Conservation (phyloP, 257 asterid species). For the Ilex asprella region DNA sequence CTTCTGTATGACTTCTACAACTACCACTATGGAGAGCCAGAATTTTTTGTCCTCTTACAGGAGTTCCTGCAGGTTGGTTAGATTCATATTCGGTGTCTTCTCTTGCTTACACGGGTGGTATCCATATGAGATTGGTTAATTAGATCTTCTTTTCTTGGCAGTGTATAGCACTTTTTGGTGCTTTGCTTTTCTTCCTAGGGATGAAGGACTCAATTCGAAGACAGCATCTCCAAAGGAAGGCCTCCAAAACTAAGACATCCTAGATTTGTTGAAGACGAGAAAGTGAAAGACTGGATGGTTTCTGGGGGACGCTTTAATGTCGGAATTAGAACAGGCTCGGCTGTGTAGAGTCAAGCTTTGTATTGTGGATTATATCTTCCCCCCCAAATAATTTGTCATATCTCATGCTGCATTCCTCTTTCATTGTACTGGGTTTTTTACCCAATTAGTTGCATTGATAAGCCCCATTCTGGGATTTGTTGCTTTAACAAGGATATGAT, state of each 20-base stretch:
- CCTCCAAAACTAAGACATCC: constrained; percentile 51
- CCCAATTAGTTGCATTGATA: too few species aligned
- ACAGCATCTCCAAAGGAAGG: constrained; percentile 57
- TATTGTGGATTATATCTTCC: too few species aligned
- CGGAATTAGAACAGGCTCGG: too few species aligned
- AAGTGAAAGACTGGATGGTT: constrained; percentile 10
- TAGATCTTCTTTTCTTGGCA: constrained; percentile 25
- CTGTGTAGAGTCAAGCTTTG: too few species aligned
- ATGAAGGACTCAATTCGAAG: constrained; percentile 64
- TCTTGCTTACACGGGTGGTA: neutral
- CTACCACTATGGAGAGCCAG: constrained; percentile 37
- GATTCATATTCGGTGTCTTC: neutral
- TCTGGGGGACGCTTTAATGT: neutral
- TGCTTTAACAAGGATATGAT: too few species aligned
- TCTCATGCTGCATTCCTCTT: too few species aligned
- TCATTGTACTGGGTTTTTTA: too few species aligned
- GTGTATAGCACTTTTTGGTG: constrained; percentile 64
- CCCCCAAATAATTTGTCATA: too few species aligned
- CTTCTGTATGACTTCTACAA: constrained; percentile 59
- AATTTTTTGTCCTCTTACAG: constrained; percentile 33
- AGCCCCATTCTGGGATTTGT: too few species aligned
- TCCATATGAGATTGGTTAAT: neutral
- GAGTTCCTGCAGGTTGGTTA: constrained; percentile 69
- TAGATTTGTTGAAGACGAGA: constrained; percentile 7
- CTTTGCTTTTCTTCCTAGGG: constrained; percentile 69